A percentile compares a stretch with the other conserved stretches of the same genome.
Evolutionary conservation across 2,329 filamentous ascomycete genomes (phyloP).

Genomic region (Trichophyton verrucosum): DNA sequence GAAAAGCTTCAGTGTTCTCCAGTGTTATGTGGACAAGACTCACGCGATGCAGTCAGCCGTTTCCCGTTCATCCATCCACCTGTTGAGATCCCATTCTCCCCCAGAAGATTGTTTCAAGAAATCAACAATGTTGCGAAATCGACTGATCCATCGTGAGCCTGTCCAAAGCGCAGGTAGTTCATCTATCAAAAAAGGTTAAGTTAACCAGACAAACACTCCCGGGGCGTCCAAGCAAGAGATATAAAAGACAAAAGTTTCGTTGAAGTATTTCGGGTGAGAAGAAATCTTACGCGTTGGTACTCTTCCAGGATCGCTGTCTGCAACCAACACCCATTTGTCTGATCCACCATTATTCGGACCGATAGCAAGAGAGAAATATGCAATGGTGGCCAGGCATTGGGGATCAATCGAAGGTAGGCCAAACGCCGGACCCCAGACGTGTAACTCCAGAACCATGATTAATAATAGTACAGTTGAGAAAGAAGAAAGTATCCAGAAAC

Average conservation of each 20-base stretch:
- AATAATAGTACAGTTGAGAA: background rate
- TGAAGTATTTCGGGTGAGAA: background rate
- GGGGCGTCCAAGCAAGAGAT: background rate
- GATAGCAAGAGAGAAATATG: constrained; percentile 57
- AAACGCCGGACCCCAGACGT: constrained; percentile 85
- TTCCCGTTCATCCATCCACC: constrained; percentile 29
- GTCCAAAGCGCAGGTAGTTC: constrained; percentile 47
- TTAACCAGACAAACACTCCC: background rate
- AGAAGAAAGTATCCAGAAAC: background rate
- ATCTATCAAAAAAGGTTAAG: constrained; percentile 25
- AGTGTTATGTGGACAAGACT: constrained; percentile 12
- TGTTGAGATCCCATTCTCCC: constrained; percentile 39
- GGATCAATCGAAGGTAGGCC: constrained; percentile 80
- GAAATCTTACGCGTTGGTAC: constrained; percentile 54
- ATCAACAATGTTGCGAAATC: constrained; percentile 42
- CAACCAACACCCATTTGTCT: constrained; percentile 54
- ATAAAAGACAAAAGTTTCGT: background rate
- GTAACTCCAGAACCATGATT: constrained; percentile 55
- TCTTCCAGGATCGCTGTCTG: constrained; percentile 58
- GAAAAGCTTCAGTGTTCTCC: background rate
- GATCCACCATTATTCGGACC: constrained; percentile 21
- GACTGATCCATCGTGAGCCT: constrained; percentile 40
- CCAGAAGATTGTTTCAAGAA: constrained; percentile 38
- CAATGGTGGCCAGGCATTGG: constrained; percentile 73
- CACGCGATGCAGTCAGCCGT: constrained; percentile 41